Conservation (phyloP, 2,329 filamentous ascomycete genomes). For the Talaromyces sp. region DNA sequence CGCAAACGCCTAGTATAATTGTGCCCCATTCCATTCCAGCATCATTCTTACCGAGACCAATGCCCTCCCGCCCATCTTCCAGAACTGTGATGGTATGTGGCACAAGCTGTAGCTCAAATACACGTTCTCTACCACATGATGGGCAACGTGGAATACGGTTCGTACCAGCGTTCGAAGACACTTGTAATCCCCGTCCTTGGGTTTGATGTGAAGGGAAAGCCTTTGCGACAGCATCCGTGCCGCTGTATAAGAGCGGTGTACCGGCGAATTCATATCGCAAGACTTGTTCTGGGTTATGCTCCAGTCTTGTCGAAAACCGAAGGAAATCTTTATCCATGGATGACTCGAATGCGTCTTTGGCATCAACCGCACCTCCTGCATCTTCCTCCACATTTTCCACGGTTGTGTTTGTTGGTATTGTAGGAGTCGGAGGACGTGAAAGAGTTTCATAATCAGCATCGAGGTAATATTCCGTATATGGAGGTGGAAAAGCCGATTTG, state of each 20-base stretch:
- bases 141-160: conserved; percentile 67
- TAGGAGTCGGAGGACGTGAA: conserved; percentile 53
- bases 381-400: conserved; percentile 39
- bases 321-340: conserved; percentile 73
- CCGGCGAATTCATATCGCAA: conserved; percentile 77
- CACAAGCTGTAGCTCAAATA: conserved; percentile 89
- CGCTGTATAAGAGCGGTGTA: conserved; percentile 73
- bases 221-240: conserved; percentile 69
- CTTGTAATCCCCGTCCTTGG: conserved; percentile 6
- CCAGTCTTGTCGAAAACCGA: conserved; percentile 72
- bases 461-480: conserved; percentile 75
- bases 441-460: conserved; percentile 93
- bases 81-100: conserved; percentile 87
- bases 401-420: conserved; percentile 47
- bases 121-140: conserved; percentile 69
- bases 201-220: conserved; percentile 43
- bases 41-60: conserved; percentile 60
- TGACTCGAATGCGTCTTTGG: conserved; percentile 73
- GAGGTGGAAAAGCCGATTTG: conserved; percentile 58
- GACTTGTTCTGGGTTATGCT: conserved; percentile 78
- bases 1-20: conserved; percentile 80
- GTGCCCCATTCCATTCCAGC: conserved; percentile 97
- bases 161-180: conserved; percentile 8
- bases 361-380: conserved; percentile 35
- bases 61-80: conserved; percentile 65